Evolutionary conservation across 2,329 filamentous ascomycete species (phyloP).

Genomic region (Endoconidiophora laricicola): DNA sequence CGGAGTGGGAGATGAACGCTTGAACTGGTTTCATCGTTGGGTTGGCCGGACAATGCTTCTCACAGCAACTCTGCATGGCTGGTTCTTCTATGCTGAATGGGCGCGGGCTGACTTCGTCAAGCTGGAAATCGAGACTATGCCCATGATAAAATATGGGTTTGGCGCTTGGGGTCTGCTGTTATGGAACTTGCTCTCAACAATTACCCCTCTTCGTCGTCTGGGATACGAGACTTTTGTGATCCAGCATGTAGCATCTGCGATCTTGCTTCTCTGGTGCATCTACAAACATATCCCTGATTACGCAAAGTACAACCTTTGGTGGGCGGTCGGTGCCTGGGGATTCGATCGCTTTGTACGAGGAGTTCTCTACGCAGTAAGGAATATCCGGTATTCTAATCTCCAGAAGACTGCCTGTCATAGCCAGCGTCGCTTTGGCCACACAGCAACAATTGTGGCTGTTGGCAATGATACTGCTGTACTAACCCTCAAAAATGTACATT

Average conservation of each 20-base stretch:
- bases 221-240: conserved; percentile 53
- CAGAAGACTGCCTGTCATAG: conserved; percentile 28
- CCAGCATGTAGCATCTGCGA: conserved; percentile 48
- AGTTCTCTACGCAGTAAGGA: conserved; percentile 33
- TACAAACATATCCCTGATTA: conserved; percentile 45
- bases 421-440: conserved; percentile 34
- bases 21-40: conserved; percentile 63
- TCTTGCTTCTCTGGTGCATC: conserved; percentile 44
- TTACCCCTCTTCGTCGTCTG: conserved; percentile 47
- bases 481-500: conserved; percentile 42
- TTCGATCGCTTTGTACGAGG: conserved; percentile 43
- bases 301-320: conserved; percentile 47
- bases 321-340: conserved; percentile 43
- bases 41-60: conserved; percentile 51
- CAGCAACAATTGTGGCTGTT: conserved; percentile 30
- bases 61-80: conserved; percentile 52
- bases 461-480: conserved; percentile 37
- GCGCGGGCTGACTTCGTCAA: conserved; percentile 40
- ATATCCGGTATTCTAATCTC: conserved; percentile 24
- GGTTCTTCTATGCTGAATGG: conserved; percentile 52
- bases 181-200: conserved; percentile 47
- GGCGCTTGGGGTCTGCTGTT: conserved; percentile 48
- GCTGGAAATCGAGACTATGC: conserved; percentile 42
- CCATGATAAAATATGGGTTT: conserved; percentile 49
- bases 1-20: conserved; percentile 48